Base-by-base conservation (phyloP, 257 asterid species). In the Pogostemon cablin region DNA sequence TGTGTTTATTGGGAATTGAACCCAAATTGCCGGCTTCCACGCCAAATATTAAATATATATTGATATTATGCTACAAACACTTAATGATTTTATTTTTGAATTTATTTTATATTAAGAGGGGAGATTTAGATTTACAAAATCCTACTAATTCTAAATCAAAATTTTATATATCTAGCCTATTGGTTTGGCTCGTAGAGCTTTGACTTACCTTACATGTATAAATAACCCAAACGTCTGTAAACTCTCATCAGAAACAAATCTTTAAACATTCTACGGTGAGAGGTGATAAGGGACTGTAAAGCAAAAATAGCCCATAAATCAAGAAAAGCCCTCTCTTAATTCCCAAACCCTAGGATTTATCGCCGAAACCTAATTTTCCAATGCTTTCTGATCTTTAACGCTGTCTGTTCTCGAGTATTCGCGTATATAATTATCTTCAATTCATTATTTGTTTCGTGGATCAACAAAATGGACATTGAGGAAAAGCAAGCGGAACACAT, bases 401-500 rank as follows among this genome's bases (percentile, higher is more conserved):
- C 62, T 7, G 8, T 64, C 43, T n/a, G 12, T 32, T 25, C 35
- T 37, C 15, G 11, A 61, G 7, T 35, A 46, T 68, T 12, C 7
- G 61, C 9, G 8, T 1, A 40, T 5, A 46, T 42, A 37, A 41
- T 64, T 78, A 34, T 9, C 62, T 49, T 64, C 11, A 37, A 53
- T 70, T 55, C 35, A 20, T 20, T 40, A 8, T 43, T 41, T 44
- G 37, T 60, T 67, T 40, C 11, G 65, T 35, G 75, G 67, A 75
- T 70, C 55, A 48, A 4, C 65, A 64, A 66, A 55, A 92, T 92
- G 98, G 98, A 92, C 70, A 79, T 86, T 35, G 98, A 92, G 74
- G 87, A 90, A 77, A 87, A 72, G 89, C 98, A 92, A 78, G 87
- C 84, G 64, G 98, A 92, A 81, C 87, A 84, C 78, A 86, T 90